These are phyloP conservation scores for Wickerhamiella qilinensis DNA, from an alignment of 805 yeast genomes.

Conservation along the genomic window DNA sequence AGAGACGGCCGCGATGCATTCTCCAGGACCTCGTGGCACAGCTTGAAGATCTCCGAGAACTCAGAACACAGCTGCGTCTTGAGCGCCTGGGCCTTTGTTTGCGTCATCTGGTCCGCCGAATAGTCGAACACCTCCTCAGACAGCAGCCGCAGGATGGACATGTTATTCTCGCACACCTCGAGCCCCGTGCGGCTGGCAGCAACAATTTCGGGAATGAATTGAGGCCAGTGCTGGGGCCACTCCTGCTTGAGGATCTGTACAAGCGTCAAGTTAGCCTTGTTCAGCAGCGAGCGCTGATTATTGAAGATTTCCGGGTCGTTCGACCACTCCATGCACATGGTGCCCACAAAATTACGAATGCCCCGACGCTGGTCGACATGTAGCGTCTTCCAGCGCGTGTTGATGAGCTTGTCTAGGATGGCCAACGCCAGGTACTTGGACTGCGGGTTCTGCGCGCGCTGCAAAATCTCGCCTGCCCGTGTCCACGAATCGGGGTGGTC, in stretches of 20 bases:
- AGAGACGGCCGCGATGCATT: conserved; percentile 75
- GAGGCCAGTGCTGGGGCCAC: conserved; percentile 99
- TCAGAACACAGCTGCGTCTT: conserved; percentile 76
- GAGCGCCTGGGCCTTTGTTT: conserved; percentile 73
- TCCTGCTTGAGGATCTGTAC: conserved; percentile 93
- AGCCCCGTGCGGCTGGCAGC: conserved; percentile 67
- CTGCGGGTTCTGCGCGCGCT: conserved; percentile 63
- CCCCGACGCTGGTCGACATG: conserved; percentile 84
- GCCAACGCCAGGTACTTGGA: conserved; percentile 85
- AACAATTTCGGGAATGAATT: conserved; percentile 85
- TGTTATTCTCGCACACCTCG: conserved; percentile 94
- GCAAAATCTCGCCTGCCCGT: conserved; percentile 75
- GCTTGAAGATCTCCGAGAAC: conserved; percentile 80
- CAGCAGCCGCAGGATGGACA: conserved; percentile 75
- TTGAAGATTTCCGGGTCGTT: conserved; percentile 62
- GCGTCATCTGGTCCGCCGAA: conserved; percentile 93
- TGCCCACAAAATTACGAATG: conserved; percentile 82
- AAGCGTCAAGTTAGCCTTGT: conserved; percentile 83
- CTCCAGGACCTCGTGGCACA: conserved; percentile 86
- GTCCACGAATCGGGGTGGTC: conserved; percentile 95
- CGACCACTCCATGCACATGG: conserved; percentile 84
- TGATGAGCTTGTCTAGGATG: conserved; percentile 76
- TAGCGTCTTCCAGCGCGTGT: conserved; percentile 83
- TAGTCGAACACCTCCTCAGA: conserved; percentile 94
- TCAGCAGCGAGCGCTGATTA: conserved; percentile 65